These are phyloP conservation scores for Penstemon newberryi DNA, from an alignment of 257 asterid species.

Conservation along the genomic window DNA sequence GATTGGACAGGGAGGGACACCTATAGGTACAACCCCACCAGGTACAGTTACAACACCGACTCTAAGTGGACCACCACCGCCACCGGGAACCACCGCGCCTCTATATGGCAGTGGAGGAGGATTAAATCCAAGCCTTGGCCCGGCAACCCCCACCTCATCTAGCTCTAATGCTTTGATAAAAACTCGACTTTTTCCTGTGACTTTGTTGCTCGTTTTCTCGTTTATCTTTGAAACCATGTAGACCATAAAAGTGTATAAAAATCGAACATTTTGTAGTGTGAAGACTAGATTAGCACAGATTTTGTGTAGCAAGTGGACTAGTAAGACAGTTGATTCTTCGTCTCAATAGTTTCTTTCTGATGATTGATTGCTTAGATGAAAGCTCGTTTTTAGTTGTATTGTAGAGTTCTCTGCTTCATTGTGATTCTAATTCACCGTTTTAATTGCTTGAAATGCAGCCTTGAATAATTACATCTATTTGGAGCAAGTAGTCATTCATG, in stretches of 20 bases:
- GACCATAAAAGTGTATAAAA: background rate
- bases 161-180: conserved; percentile 29
- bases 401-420: too few species aligned
- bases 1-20: conserved; percentile 27
- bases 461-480: too few species aligned
- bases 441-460: too few species aligned
- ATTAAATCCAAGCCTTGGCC: conserved; percentile 40
- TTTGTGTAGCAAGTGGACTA: conserved; percentile 37
- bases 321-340: conserved; percentile 18
- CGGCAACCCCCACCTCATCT: conserved; percentile 33
- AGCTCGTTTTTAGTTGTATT: conserved; percentile 1
- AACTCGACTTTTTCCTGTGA: conserved; percentile 17
- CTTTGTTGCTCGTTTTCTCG: conserved; percentile 32
- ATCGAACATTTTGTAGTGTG: conserved; percentile 11
- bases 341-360: too few species aligned
- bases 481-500: too few species aligned
- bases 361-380: background rate
- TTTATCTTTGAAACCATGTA: conserved; percentile 28
- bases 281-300: conserved; percentile 42
- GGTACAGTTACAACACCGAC: conserved; percentile 31
- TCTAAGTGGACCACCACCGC: conserved; percentile 39
- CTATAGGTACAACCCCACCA: conserved; percentile 35
- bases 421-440: too few species aligned
- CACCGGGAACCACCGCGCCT: conserved; percentile 39
- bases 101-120: conserved; percentile 42